These are phyloP conservation scores for Phytopythium aichiense DNA, from an alignment of 352 stramenopile genomes.

Conservation along the genomic window DNA sequence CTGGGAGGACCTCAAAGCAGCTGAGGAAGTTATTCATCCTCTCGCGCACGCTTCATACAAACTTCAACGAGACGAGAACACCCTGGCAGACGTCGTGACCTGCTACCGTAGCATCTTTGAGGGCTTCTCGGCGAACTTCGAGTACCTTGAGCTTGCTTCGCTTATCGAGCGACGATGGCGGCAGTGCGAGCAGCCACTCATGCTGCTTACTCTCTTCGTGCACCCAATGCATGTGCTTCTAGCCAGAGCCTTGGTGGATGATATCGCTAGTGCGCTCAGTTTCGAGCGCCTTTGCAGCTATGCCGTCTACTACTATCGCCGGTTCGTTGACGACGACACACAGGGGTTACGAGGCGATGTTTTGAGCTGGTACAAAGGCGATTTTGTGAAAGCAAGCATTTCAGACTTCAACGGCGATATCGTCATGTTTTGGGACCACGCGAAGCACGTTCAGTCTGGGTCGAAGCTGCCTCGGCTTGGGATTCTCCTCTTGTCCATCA, in stretches of 20 bases:
- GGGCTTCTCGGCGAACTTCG: neutral
- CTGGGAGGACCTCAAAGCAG: neutral
- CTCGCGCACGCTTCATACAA: neutral
- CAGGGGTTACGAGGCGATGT: neutral
- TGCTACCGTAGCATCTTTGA: neutral
- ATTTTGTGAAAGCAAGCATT: neutral
- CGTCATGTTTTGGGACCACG: neutral
- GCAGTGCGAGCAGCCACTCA: neutral
- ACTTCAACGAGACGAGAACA: neutral
- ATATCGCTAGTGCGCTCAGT: neutral
- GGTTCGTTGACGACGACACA: neutral
- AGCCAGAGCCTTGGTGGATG: neutral
- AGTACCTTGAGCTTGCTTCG: neutral
- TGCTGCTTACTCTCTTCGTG: neutral
- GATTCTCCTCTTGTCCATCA: constrained; percentile 12
- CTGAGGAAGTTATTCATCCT: neutral
- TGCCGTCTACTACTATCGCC: neutral
- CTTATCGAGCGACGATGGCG: neutral
- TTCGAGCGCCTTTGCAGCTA: neutral
- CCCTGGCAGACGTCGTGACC: neutral
- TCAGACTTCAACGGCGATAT: too few species aligned
- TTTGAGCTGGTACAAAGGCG: neutral
- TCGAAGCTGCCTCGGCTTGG: constrained; percentile 13
- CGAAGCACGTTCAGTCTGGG: neutral
- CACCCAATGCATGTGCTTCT: neutral